Conservation (phyloP, 768 basidiomycete genomes). For the Lactarius akahatsu region DNA sequence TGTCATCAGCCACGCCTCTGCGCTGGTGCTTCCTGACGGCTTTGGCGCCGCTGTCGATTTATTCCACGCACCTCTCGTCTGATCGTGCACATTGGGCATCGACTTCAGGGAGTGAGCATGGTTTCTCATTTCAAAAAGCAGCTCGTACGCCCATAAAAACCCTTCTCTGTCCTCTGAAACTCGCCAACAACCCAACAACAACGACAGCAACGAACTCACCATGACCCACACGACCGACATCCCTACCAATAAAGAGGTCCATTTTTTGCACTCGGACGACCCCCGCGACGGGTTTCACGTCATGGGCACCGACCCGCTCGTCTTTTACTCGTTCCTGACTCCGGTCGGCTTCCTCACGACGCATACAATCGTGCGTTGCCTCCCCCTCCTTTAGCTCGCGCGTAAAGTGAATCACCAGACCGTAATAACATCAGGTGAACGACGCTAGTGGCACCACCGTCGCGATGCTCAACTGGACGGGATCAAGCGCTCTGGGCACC, state of each 20-base stretch:
- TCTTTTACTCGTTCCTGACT: slow-evolving; percentile 70
- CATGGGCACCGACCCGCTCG: slow-evolving; percentile 59
- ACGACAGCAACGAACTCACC: neutral
- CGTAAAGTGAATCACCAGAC: neutral
- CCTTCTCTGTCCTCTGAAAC: neutral
- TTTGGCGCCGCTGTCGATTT: slow-evolving; percentile 1
- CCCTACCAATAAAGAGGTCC: slow-evolving; percentile 38
- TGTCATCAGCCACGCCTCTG: slow-evolving; percentile 1
- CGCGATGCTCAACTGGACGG: slow-evolving; percentile 21
- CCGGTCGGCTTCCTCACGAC: slow-evolving; percentile 40
- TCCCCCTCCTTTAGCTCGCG: neutral
- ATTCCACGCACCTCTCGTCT: neutral
- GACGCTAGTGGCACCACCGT: slow-evolving; percentile 3
- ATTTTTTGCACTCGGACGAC: slow-evolving; percentile 69
- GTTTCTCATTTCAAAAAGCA: slow-evolving; percentile 6
- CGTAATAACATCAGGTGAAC: slow-evolving; percentile 3
- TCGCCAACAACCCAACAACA: neutral
- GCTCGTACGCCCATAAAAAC: neutral
- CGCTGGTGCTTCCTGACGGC: neutral
- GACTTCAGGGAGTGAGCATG: slow-evolving; percentile 13
- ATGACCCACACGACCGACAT: neutral
- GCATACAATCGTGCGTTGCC: slow-evolving; percentile 48
- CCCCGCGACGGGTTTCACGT: slow-evolving; percentile 62
- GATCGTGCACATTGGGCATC: neutral
- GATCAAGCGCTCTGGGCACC: slow-evolving; percentile 14